phyloP scores from a whole-genome alignment of 2,329 filamentous ascomycete genomes.

The Trichophyton mentagrophytes region DNA sequence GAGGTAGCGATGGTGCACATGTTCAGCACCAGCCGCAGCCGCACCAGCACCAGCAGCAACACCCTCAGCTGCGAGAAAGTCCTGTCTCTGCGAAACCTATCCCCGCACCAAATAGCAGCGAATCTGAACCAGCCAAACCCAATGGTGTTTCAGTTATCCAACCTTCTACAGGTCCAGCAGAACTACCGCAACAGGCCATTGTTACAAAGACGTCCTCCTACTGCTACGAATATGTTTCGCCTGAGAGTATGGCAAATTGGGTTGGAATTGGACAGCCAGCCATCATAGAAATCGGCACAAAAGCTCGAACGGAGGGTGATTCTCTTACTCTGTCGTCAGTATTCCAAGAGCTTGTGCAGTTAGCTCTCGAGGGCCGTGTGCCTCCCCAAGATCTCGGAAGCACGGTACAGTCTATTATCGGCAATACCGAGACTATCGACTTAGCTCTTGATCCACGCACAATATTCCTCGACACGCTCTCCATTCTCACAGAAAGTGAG shows the following conservation, averaged over 20 bases:
- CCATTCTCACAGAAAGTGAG: constrained; percentile 63
- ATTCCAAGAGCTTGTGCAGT: constrained; percentile 74
- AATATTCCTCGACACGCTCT: constrained; percentile 71
- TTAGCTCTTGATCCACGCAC: constrained; percentile 48
- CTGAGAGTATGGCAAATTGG: constrained; percentile 58
- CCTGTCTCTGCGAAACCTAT: constrained; percentile 17
- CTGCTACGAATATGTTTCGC: constrained; percentile 63
- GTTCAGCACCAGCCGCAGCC: constrained; percentile 15
- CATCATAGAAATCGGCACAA: constrained; percentile 51
- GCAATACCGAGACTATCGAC: constrained; percentile 37
- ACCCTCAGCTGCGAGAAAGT: constrained; percentile 18
- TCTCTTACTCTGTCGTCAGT: constrained; percentile 55
- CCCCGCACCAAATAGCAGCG: constrained; percentile 21
- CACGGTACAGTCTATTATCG: constrained; percentile 61
- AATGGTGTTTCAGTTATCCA: constrained; percentile 21
- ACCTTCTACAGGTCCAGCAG: constrained; percentile 12
- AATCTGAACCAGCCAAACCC: constrained; percentile 19
- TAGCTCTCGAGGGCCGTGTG: constrained; percentile 57
- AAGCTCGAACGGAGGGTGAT: constrained; percentile 56
- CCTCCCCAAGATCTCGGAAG: constrained; percentile 55
- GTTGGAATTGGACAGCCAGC: constrained; percentile 50
- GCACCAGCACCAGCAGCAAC: constrained; percentile 22
- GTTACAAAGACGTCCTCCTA: constrained; percentile 37
- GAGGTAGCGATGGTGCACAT: constrained; percentile 27
- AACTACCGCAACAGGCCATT: constrained; percentile 6